phyloP scores from a whole-genome alignment of 805 yeast species.

The Wickerhamomyces queroliae region DNA sequence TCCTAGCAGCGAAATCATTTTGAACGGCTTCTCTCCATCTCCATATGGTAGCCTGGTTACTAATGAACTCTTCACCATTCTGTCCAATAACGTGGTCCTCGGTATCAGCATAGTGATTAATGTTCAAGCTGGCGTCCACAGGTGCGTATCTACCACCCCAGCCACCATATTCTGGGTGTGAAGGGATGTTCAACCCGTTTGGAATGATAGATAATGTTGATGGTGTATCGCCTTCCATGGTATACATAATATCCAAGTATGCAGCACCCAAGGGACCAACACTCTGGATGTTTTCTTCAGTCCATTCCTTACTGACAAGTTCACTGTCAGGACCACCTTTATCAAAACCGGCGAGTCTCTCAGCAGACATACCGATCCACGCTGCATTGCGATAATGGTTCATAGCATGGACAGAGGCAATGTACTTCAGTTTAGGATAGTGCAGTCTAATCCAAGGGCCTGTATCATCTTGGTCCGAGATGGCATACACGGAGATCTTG shows the following conservation, averaged over 20 bases:
- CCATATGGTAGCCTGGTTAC: slow-evolving; percentile 27
- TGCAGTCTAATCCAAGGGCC: slow-evolving; percentile 27
- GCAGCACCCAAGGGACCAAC: slow-evolving; percentile 24
- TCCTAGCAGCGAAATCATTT: slow-evolving; percentile 25
- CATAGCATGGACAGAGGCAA: slow-evolving; percentile 24
- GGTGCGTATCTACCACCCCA: slow-evolving; percentile 29
- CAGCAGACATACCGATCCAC: slow-evolving; percentile 29
- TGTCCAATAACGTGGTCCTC: slow-evolving; percentile 19
- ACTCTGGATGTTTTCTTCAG: slow-evolving; percentile 15
- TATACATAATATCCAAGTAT: slow-evolving; percentile 20
- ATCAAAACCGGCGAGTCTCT: slow-evolving; percentile 17
- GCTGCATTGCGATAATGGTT: slow-evolving; percentile 23
- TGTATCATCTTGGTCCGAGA: slow-evolving; percentile 28
- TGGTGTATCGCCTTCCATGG: slow-evolving; percentile 29
- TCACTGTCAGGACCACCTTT: slow-evolving; percentile 23
- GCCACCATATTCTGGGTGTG: slow-evolving; percentile 26
- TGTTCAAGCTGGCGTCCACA: slow-evolving; percentile 16
- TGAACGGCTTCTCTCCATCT: slow-evolving; percentile 29
- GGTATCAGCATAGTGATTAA: slow-evolving; percentile 20
- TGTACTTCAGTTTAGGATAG: slow-evolving; percentile 22
- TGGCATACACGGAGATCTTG: slow-evolving; percentile 22
- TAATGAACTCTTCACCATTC: slow-evolving; percentile 12
- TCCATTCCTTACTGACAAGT: slow-evolving; percentile 23
- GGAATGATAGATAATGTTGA: slow-evolving; percentile 22
- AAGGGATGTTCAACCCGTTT: slow-evolving; percentile 25